Evolutionary conservation across 228 moss, liverwort and hornwort genomes (phyloP).

Genomic region (Sphagnum magellanicum): DNA sequence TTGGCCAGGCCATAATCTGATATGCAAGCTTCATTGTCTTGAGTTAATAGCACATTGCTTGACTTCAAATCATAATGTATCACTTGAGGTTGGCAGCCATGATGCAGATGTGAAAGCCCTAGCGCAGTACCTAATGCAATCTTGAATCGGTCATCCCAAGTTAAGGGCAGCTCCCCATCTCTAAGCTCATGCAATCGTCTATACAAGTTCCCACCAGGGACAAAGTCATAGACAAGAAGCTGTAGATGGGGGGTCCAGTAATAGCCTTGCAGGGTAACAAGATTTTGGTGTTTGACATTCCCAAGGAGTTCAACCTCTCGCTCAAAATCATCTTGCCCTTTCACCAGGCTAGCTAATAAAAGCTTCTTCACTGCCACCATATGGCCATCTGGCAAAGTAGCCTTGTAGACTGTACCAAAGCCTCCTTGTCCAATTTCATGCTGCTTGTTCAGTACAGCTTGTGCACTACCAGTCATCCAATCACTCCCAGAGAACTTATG

Average conservation of each 20-base stretch:
- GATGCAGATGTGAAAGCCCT: constrained; percentile 83
- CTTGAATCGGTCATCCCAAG: constrained; percentile 74
- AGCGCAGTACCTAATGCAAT: constrained; percentile 70
- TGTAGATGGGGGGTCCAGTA: constrained; percentile 94
- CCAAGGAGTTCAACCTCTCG: constrained; percentile 71
- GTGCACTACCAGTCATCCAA: constrained; percentile 70
- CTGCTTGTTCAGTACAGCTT: constrained; percentile 87
- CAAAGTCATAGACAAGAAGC: constrained; percentile 82
- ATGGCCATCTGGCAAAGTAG: constrained; percentile 76
- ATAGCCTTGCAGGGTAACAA: constrained; percentile 80
- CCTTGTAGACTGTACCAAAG: constrained; percentile 87
- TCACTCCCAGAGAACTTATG: constrained; percentile 60
- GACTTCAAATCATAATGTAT: constrained; percentile 92
- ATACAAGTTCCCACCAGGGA: constrained; percentile 78
- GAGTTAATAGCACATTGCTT: constrained; percentile 70
- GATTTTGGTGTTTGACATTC: constrained; percentile 71
- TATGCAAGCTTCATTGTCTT: constrained; percentile 55
- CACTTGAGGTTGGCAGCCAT: constrained; percentile 61
- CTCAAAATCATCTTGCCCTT: constrained; percentile 77
- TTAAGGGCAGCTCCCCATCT: constrained; percentile 53
- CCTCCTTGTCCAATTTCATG: constrained; percentile 88
- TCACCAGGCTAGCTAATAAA: constrained; percentile 78
- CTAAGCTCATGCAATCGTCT: constrained; percentile 74
- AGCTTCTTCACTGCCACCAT: constrained; percentile 96
- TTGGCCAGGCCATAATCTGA: constrained; percentile 85